Evolutionary conservation across 345 rosid genomes (phyloP), one percentile per base, ranked within the genome.

Genomic region (Corchorus olitorius): DNA sequence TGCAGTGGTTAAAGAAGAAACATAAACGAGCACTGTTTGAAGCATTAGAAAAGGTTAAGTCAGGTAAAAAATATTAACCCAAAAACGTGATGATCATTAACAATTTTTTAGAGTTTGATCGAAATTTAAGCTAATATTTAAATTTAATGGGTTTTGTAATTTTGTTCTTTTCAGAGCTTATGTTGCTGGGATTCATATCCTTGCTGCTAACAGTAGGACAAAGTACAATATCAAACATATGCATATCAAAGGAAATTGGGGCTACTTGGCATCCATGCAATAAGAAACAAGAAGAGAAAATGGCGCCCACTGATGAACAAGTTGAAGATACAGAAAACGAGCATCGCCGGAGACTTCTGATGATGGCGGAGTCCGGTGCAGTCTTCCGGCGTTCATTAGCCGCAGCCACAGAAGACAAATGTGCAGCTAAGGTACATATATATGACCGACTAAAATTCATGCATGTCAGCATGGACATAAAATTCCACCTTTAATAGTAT

Each of bases 41-140:
- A 76, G 90, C 98, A 15, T 92, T 96, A n/a, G 99, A 91, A 77
- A 96, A 96, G 76, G 82, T 96, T 56, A 96, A 96, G 83, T 90
- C 94, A 76, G 98, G 98, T 94, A 79, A 82, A 20, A 2, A 39
- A 0, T 39, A 17, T 45, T 39, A 17, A 15, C 33, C 53, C 8
- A 9, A 27, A 27, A 27, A 27, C 34, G 14, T 50, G 19, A 15
- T 50, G 19, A 15, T 9, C 10, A 8, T 61, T 22, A 6, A 14
- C 27, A 27, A 27, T 1, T 61, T 74, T 16, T 33, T 43, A 17
- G 27, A 41, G 3, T 3, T 27, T 14, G 8, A 5, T 10, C 6
- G n/a, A 73, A 45, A 10, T 19, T 33, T 61, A 37, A 73, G 34
- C 41, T 73, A 35, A 60, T 45, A n/a, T n/a, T n/a, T n/a, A 17